Percentiles rank a stretch among this genome's conserved stretches.
These are phyloP conservation scores for Hypoxylon rickii DNA, from an alignment of 495 filamentous ascomycete genomes.

Conservation along the genomic window DNA sequence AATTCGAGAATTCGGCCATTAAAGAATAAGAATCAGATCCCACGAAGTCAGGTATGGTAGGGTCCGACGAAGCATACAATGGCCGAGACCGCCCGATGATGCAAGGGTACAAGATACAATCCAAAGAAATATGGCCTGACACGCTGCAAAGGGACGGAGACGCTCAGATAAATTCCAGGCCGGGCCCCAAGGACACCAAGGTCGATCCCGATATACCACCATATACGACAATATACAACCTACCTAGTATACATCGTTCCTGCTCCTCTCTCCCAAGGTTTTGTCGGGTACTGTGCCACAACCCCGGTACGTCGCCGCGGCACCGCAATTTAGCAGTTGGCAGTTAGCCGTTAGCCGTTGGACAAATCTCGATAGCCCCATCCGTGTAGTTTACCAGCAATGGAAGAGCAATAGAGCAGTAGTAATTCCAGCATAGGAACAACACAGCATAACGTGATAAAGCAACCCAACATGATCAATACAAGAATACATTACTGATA, in stretches of 20 bases:
- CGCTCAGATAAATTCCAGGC: constrained; percentile 32
- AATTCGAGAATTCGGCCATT: constrained; percentile 37
- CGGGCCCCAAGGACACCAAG: constrained; percentile 19
- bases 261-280: no score
- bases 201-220: constrained; percentile 26
- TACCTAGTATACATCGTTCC: no score
- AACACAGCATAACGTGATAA: no score
- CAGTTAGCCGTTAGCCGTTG: no score
- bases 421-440: no score
- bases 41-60: constrained; percentile 3
- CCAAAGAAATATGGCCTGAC: constrained; percentile 40
- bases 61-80: constrained; percentile 22
- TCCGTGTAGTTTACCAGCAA: no score
- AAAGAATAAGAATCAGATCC: constrained; percentile 38
- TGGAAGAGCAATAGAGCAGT: no score
- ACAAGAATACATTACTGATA: no score
- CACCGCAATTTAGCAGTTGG: no score
- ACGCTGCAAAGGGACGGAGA: constrained; percentile 37
- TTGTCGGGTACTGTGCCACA: not conserved
- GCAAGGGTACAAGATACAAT: constrained; percentile 36
- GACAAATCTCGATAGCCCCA: no score
- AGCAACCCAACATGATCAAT: no score
- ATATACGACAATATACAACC: no score
- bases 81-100: constrained; percentile 44
- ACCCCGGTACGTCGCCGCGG: not conserved